Evolutionary conservation across 2,329 filamentous ascomycete species (phyloP).

Genomic region (Fusarium sp.): DNA sequence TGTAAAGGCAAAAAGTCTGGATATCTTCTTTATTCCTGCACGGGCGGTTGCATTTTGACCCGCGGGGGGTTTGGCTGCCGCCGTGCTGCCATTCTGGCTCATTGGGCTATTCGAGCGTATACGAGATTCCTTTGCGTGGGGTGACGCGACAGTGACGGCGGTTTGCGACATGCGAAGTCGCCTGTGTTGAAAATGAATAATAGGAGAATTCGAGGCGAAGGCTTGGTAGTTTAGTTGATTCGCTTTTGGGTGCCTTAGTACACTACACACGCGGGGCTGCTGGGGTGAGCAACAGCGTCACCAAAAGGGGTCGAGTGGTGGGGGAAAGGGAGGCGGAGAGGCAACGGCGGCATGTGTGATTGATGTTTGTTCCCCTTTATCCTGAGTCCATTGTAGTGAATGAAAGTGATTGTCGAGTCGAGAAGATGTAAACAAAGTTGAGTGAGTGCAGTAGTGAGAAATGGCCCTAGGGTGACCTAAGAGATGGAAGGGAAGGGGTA

Average conservation of each 20-base stretch:
- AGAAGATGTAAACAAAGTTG: not conserved
- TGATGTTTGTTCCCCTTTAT: conserved; percentile 24
- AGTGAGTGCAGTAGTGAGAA: not conserved
- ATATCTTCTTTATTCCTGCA: conserved; percentile 52
- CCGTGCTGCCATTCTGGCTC: conserved; percentile 44
- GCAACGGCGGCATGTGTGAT: conserved; percentile 1
- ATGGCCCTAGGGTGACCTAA: not conserved
- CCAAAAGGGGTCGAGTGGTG: conserved; percentile 33
- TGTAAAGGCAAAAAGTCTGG: conserved; percentile 51
- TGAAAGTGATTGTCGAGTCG: conserved; percentile 1
- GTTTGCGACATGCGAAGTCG: conserved; percentile 34
- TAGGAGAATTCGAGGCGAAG: conserved; percentile 7
- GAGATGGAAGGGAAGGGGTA: not conserved
- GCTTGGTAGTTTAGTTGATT: conserved; percentile 18
- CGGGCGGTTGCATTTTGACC: conserved; percentile 34
- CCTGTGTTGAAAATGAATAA: conserved; percentile 2
- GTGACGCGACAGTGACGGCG: conserved; percentile 31
- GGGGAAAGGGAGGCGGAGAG: conserved; percentile 1
- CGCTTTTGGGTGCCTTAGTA: conserved; percentile 15
- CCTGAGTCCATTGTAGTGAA: conserved; percentile 23
- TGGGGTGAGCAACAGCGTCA: conserved; percentile 26
- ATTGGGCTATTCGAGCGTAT: conserved; percentile 30
- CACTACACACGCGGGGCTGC: conserved; percentile 32
- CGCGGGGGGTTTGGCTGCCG: conserved; percentile 39
- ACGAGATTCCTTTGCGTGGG: conserved; percentile 28